These are phyloP conservation scores for Sarocladium brachiariae DNA, from an alignment of 2,329 filamentous ascomycete genomes.

Conservation along the genomic window DNA sequence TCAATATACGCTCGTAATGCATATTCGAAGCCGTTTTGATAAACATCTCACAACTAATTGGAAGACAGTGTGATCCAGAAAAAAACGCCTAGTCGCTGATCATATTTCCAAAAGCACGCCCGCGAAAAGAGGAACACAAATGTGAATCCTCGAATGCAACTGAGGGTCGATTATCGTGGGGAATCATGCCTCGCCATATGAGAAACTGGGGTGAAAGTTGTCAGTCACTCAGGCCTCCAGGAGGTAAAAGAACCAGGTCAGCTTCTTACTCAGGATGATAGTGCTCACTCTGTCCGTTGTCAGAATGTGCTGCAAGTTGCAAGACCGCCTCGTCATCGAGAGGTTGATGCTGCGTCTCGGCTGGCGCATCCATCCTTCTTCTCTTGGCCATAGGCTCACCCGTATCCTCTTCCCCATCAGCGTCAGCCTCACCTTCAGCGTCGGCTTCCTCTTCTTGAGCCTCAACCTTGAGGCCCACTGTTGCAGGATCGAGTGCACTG, in stretches of 20 bases:
- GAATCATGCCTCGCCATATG: conserved; percentile 32
- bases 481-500: not conserved
- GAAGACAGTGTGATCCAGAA: not conserved
- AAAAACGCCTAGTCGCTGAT: not conserved
- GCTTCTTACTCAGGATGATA: conserved; percentile 37
- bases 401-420: conserved; percentile 15
- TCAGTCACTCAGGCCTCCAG: conserved; percentile 10
- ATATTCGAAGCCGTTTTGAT: no score
- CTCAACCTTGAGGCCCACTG: conserved; percentile 1
- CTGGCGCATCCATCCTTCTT: conserved; percentile 28
- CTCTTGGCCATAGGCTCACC: conserved; percentile 33
- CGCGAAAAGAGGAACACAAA: not conserved
- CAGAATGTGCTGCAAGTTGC: conserved; percentile 34
- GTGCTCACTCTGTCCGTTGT: conserved; percentile 26
- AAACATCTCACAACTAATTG: not conserved
- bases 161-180: not conserved
- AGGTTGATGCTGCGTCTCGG: conserved; percentile 24
- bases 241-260: no score
- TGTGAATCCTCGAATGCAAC: no score
- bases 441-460: conserved; percentile 13
- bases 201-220: conserved; percentile 24
- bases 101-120: not conserved
- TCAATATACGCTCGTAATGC: no score
- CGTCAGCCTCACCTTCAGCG: conserved; percentile 19
- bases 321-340: conserved; percentile 43